Base-by-base conservation (phyloP, 495 filamentous ascomycete species). In the Annulohypoxylon stygium region DNA sequence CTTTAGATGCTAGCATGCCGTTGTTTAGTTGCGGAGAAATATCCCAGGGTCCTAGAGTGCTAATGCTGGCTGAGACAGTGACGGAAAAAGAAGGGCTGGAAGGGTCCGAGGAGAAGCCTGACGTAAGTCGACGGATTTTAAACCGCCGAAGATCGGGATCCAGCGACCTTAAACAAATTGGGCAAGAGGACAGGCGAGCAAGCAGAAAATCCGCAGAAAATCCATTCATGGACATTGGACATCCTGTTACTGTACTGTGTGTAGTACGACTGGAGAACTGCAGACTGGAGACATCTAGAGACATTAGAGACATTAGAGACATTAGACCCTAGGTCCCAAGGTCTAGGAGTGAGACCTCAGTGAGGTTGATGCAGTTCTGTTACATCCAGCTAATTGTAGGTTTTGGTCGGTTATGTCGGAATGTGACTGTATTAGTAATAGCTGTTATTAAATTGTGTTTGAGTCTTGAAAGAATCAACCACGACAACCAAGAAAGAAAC, bases 141-240 rank as follows among this genome's bases (percentile, higher is more conserved):
- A 65, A 57, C 34, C 71, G 71, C 71, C 71, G 71, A 74, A 74
- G 48, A 74, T 71, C 68, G 72, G 67, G 66, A 66, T 67, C 58
- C 57, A 74, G 48, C 33, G 48, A 59, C 33, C 67, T 75, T 71
- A 23, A 65, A 71, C 72, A 67, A 61, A 75, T 68, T 67, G 59
- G 72, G 72, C 41, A 75, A 75, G 67, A 67, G 63, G 72, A 75
- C 67, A 75, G 67, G 34, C 67, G 72, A 75, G 67, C 67, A 75
- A 75, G 11, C 36, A 23, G 41, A 23, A 41, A 43, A 14, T 18
- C 14, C 30, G 30, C 30, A 4, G 30, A 30, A 1, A 30, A 30
- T 30, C 30, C 30, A 30, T 30, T 30, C 30, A 30, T 30, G 30
- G 30, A 30, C 5, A 30, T 30, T 30, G 4, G 26, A 43, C 45